These are phyloP conservation scores for Cercospora sojina DNA, from an alignment of 2,329 filamentous ascomycete genomes.

Conservation along the genomic window DNA sequence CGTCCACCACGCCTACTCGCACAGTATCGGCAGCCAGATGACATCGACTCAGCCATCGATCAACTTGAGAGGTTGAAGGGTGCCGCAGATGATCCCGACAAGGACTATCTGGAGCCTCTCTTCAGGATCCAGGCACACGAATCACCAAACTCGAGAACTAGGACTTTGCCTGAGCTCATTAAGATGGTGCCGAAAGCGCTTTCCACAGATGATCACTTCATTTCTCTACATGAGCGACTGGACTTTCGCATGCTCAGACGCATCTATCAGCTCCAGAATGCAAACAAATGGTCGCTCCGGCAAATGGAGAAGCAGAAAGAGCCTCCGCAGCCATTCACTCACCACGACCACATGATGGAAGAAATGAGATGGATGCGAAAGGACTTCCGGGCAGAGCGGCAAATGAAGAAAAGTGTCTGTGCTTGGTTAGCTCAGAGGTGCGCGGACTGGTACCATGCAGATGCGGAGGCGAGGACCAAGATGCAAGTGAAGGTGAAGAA, in stretches of 20 bases:
- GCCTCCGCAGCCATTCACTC: conserved; percentile 70
- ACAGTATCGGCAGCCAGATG: conserved; percentile 12
- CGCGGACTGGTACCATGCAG: conserved; percentile 73
- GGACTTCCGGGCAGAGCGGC: conserved; percentile 89
- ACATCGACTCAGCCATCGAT: conserved; percentile 22
- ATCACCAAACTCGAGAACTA: conserved; percentile 50
- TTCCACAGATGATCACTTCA: conserved; percentile 78
- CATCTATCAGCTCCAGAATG: conserved; percentile 87
- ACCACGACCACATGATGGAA: conserved; percentile 82
- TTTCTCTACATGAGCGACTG: conserved; percentile 81
- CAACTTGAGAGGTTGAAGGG: conserved; percentile 45
- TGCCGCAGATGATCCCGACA: conserved; percentile 47
- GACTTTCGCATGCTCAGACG: conserved; percentile 81
- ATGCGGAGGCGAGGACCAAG: conserved; percentile 59
- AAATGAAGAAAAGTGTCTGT: conserved; percentile 84
- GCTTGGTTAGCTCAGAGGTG: conserved; percentile 79
- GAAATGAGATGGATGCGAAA: conserved; percentile 99
- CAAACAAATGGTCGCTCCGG: conserved; percentile 87
- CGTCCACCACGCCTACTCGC: conserved; percentile 11
- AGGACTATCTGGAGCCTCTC: conserved; percentile 63
- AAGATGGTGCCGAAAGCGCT: conserved; percentile 85
- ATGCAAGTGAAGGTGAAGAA: conserved; percentile 67
- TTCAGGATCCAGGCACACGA: conserved; percentile 59
- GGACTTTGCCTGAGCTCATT: conserved; percentile 67
- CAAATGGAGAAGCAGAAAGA: conserved; percentile 84